phyloP scores from a whole-genome alignment of 108 stramenopile genomes.

The Nannochloropsis gaditana region DNA sequence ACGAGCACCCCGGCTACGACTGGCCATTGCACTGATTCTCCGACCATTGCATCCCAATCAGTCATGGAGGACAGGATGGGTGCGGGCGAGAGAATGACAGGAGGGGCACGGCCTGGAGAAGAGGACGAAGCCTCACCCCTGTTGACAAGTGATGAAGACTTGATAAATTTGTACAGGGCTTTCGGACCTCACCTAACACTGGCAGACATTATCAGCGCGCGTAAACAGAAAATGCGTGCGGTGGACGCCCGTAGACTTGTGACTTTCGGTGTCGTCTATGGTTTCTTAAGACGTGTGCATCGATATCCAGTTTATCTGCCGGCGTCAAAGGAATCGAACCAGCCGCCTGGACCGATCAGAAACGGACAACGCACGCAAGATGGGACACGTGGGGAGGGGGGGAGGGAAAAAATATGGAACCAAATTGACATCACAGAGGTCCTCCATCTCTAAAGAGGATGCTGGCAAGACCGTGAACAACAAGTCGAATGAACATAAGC shows the following conservation, averaged over 20 bases:
- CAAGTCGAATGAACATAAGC: too few species aligned
- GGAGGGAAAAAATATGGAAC: too few species aligned
- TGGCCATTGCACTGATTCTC: neutral
- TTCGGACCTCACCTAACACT: neutral
- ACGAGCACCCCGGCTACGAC: neutral
- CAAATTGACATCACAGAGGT: too few species aligned
- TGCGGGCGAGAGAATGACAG: neutral
- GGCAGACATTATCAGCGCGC: neutral
- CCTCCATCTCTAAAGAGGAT: too few species aligned
- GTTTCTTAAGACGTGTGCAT: conserved; percentile 70
- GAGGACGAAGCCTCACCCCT: neutral
- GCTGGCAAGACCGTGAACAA: too few species aligned
- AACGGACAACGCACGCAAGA: too few species aligned
- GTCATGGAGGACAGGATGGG: neutral
- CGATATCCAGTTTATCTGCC: conserved; percentile 57
- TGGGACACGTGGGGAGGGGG: too few species aligned
- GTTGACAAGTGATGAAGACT: neutral
- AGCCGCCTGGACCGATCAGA: too few species aligned
- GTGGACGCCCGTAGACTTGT: conserved; percentile 60
- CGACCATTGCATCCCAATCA: neutral
- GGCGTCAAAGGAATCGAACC: neutral
- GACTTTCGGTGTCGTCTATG: conserved; percentile 74
- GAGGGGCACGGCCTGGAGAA: neutral
- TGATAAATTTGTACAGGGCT: neutral
- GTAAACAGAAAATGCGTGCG: neutral